phyloP scores from a whole-genome alignment of 2,329 filamentous ascomycete genomes.

The Cercospora beticola region DNA sequence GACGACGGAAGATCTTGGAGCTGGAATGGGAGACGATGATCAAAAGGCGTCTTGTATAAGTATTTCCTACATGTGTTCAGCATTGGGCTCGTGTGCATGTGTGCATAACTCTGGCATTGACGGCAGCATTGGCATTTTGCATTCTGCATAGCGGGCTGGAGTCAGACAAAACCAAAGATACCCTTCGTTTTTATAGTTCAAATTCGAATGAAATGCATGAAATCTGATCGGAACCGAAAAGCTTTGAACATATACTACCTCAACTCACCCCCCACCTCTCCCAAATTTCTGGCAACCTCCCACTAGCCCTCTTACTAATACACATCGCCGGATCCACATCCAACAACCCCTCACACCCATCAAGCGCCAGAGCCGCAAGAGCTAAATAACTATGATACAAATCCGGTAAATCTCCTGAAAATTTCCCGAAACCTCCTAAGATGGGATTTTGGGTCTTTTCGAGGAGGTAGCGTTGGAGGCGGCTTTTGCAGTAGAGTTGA shows the following conservation, averaged over 20 bases:
- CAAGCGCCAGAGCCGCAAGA: conserved; percentile 71
- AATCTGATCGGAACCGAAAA: no score
- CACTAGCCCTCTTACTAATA: conserved; percentile 60
- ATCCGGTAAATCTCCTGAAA: conserved; percentile 54
- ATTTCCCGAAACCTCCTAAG: conserved; percentile 48
- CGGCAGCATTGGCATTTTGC: background rate
- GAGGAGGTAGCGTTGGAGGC: conserved; percentile 68
- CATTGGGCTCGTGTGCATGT: background rate
- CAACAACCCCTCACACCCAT: conserved; percentile 65
- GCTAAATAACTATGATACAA: conserved; percentile 89
- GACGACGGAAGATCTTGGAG: conserved; percentile 57
- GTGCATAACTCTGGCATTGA: background rate
- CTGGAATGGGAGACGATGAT: conserved; percentile 35
- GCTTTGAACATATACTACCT: no score
- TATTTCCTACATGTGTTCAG: background rate
- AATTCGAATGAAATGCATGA: background rate
- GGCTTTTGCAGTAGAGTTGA: conserved; percentile 21
- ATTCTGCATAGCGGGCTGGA: conserved; percentile 20
- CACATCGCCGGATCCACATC: conserved; percentile 74
- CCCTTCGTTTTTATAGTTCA: conserved; percentile 6
- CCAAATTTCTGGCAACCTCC: conserved; percentile 32
- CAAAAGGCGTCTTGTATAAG: background rate
- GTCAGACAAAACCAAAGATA: conserved; percentile 20
- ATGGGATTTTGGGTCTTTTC: conserved; percentile 84
- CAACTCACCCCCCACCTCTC: conserved; percentile 17